phyloP scores from a whole-genome alignment of 257 asterid species.

The Asclepias syriaca region DNA sequence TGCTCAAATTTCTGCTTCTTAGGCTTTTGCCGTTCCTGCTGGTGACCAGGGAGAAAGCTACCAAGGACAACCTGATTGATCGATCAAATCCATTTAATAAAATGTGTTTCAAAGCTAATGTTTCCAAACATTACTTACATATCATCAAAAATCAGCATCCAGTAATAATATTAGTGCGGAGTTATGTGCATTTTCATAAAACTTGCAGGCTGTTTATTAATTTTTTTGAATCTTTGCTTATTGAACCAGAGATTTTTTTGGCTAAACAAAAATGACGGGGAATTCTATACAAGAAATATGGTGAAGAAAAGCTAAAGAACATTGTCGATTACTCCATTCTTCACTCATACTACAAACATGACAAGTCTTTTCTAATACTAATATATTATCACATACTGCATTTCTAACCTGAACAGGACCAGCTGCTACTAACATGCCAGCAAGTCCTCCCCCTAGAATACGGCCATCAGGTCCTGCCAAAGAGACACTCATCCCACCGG shows the following conservation, averaged over 20 bases:
- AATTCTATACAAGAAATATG: not conserved
- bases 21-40: constrained; percentile 41
- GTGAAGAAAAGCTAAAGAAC: constrained; percentile 1
- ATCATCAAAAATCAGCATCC: not conserved
- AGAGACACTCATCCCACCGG: constrained; percentile 90
- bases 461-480: constrained; percentile 91
- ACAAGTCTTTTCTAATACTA: not conserved
- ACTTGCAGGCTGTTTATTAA: not conserved
- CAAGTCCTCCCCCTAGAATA: constrained; percentile 94
- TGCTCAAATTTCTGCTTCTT: constrained; percentile 61
- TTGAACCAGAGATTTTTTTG: not conserved
- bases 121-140: not conserved
- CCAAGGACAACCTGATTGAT: constrained; percentile 70
- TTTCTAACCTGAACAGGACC: constrained; percentile 75
- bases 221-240: not conserved
- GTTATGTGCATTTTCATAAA: not conserved
- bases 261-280: not conserved
- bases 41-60: constrained; percentile 53
- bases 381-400: not conserved
- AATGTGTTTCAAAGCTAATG: constrained; percentile 1
- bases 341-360: not conserved
- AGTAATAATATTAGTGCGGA: not conserved
- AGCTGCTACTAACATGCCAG: constrained; percentile 84
- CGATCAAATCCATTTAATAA: constrained; percentile 16
- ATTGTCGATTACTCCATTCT: not conserved